Percentiles rank a stretch among this genome's conserved stretches.
Evolutionary conservation across 257 asterid species (phyloP).

Genomic region (Przewalskia tangutica): DNA sequence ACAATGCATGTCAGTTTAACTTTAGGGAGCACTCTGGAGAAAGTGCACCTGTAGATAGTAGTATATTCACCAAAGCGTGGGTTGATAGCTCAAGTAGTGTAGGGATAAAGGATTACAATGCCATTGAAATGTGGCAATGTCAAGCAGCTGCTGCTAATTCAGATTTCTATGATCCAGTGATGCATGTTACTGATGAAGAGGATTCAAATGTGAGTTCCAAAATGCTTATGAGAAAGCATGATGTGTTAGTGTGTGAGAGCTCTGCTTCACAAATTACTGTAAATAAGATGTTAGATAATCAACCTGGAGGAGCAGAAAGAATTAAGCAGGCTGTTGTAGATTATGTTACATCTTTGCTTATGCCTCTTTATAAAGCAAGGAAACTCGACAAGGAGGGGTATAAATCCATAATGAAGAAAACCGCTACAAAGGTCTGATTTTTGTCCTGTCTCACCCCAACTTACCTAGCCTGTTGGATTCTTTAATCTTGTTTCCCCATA

Average conservation of each 20-base stretch:
- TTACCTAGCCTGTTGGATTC: neutral
- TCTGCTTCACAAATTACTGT: conserved; percentile 68
- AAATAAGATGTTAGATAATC: conserved; percentile 43
- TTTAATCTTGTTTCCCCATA: neutral
- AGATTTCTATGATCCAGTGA: conserved; percentile 51
- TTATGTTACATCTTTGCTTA: conserved; percentile 85
- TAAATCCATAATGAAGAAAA: conserved; percentile 94
- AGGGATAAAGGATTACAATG: conserved; percentile 84
- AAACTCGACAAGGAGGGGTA: conserved; percentile 85
- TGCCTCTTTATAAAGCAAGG: conserved; percentile 97
- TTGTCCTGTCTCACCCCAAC: neutral
- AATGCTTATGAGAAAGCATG: conserved; percentile 29
- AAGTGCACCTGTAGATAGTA: conserved; percentile 69
- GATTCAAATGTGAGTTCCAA: conserved; percentile 62
- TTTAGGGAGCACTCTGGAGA: conserved; percentile 91
- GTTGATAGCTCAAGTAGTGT: conserved; percentile 83
- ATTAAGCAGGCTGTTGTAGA: conserved; percentile 87
- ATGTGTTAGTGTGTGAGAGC: conserved; percentile 52
- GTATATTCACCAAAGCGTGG: conserved; percentile 90
- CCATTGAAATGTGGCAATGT: conserved; percentile 99
- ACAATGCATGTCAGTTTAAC: conserved; percentile 55
- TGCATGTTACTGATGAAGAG: conserved; percentile 66
- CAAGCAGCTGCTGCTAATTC: conserved; percentile 99
- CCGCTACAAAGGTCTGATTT: conserved; percentile 79
- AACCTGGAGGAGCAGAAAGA: conserved; percentile 67